Evolutionary conservation across 306 rosid genomes (phyloP).

Genomic region (Begonia peltatifolia): DNA sequence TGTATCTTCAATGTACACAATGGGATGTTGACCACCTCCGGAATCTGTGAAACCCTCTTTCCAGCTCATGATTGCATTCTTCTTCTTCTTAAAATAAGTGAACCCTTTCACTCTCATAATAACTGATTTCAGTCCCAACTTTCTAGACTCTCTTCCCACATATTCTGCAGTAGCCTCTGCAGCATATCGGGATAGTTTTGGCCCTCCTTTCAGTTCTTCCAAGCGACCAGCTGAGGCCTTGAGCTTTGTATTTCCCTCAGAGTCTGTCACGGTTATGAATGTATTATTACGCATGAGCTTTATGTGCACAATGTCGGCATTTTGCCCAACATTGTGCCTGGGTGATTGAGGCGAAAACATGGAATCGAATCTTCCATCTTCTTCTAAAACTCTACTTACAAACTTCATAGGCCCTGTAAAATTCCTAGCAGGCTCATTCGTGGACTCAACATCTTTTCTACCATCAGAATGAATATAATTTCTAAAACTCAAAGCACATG

Average conservation of each 20-base stretch:
- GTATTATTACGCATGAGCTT: conserved; percentile 62
- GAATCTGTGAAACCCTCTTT: conserved; percentile 53
- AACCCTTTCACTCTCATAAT: conserved; percentile 71
- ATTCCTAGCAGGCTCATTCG: conserved; percentile 14
- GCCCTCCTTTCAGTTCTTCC: conserved; percentile 55
- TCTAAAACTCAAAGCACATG: conserved; percentile 12
- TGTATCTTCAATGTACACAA: conserved; percentile 57
- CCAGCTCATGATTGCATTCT: conserved; percentile 61
- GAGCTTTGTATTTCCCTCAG: conserved; percentile 54
- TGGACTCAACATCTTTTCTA: conserved; percentile 19
- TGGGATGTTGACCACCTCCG: conserved; percentile 28
- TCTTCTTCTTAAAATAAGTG: conserved; percentile 58
- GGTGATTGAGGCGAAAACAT: conserved; percentile 7
- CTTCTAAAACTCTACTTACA: conserved; percentile 41
- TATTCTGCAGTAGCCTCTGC: conserved; percentile 69
- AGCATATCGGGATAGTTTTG: conserved; percentile 47
- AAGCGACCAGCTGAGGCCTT: conserved; percentile 54
- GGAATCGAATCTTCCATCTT: conserved; percentile 18
- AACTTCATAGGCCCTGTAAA: conserved; percentile 30
- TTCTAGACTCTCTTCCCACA: conserved; percentile 52
- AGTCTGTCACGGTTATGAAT: conserved; percentile 57
- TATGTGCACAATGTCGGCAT: conserved; percentile 69
- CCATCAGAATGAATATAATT: conserved; percentile 15
- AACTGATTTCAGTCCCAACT: conserved; percentile 53
- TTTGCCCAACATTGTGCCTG: conserved; percentile 21